phyloP scores from a whole-genome alignment of 148 eudicot genomes.

The Rhododendron griersonianum region DNA sequence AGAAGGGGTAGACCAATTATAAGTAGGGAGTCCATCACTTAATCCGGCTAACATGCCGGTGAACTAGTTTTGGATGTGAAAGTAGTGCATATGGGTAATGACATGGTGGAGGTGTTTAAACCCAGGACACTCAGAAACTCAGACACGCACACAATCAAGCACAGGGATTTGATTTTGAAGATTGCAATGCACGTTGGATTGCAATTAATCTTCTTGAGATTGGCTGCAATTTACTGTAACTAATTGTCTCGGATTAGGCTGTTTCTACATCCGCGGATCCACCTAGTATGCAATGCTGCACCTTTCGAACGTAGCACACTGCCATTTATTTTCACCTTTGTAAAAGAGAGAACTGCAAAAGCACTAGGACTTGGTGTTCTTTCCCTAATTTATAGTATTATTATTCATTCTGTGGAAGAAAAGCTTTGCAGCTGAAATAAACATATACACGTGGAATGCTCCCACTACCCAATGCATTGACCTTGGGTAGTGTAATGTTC shows the following conservation, averaged over 20 bases:
- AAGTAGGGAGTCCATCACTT: neutral
- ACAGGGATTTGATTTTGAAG: neutral
- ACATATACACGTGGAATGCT: neutral
- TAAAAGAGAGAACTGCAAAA: neutral
- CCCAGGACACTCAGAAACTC: neutral
- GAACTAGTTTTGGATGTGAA: neutral
- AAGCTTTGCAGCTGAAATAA: conserved; percentile 1
- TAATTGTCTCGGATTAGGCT: neutral
- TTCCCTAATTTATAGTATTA: neutral
- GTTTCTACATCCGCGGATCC: neutral
- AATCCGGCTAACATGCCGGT: neutral
- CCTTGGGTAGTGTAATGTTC: neutral
- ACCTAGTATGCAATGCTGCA: neutral
- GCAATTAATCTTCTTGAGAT: neutral
- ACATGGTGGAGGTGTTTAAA: neutral
- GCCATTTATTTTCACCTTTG: neutral
- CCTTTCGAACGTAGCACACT: neutral
- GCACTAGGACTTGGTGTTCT: neutral
- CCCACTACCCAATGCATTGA: neutral
- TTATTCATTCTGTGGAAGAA: neutral
- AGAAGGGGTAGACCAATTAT: neutral
- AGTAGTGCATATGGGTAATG: neutral
- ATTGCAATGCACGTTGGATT: neutral
- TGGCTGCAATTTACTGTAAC: neutral
- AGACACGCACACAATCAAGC: neutral